Evolutionary conservation across 2,329 filamentous ascomycete species (phyloP).

Genomic region (Xylaria sp.): DNA sequence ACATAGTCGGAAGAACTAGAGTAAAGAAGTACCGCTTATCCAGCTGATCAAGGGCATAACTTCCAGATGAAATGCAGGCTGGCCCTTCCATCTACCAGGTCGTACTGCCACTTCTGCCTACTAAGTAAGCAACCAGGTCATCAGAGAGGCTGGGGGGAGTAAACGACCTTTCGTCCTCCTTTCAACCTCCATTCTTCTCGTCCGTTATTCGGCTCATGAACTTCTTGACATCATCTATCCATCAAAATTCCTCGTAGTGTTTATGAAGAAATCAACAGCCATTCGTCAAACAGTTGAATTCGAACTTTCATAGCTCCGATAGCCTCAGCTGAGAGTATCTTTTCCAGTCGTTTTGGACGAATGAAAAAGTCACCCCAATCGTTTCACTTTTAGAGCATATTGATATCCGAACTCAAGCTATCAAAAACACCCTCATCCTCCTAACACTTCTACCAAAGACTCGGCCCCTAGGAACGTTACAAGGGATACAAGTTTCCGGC

Average conservation of each 20-base stretch:
- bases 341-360: background rate
- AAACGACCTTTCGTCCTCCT: background rate
- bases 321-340: background rate
- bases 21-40: background rate
- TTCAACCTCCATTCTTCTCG: background rate
- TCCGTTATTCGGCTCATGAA: background rate
- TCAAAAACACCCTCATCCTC: no score
- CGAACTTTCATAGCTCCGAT: background rate
- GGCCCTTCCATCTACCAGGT: conserved; percentile 5
- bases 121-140: background rate
- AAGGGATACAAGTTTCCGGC: no score
- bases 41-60: background rate
- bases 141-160: background rate
- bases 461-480: no score
- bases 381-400: background rate
- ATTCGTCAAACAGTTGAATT: background rate
- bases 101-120: background rate
- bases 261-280: background rate
- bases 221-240: background rate
- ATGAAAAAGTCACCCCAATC: background rate
- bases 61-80: background rate
- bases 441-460: no score
- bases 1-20: background rate
- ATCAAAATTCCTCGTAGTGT: background rate
- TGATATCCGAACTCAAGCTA: no score